Percentiles rank a stretch among this genome's conserved stretches.
Evolutionary conservation across 495 filamentous ascomycete genomes (phyloP).

Genomic region (Daldinia bambusicola): DNA sequence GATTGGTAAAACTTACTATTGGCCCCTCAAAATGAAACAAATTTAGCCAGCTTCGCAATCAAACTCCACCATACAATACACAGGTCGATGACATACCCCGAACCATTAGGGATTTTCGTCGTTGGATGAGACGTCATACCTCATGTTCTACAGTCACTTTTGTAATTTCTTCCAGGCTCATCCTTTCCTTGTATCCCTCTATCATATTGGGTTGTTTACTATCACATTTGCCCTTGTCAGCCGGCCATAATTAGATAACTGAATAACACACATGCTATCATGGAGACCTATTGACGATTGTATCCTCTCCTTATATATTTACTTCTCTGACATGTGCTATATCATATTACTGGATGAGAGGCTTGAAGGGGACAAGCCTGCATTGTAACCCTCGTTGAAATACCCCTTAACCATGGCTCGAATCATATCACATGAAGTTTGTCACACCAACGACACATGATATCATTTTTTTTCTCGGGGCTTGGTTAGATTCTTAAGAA

Average conservation of each 20-base stretch:
- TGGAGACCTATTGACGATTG: slow-evolving; percentile 13
- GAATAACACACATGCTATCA: slow-evolving; percentile 3
- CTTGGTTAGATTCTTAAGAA: slow-evolving; percentile 10
- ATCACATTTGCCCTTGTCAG: slow-evolving; percentile 14
- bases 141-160: slow-evolving; percentile 28
- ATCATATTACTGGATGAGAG: neutral
- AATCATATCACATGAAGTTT: slow-evolving; percentile 42
- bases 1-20: slow-evolving; percentile 7
- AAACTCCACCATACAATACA: slow-evolving; percentile 8
- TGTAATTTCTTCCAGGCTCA: slow-evolving; percentile 4
- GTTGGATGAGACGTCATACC: slow-evolving; percentile 40
- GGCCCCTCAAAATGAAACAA: slow-evolving; percentile 31
- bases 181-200: slow-evolving; percentile 18
- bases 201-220: slow-evolving; percentile 11
- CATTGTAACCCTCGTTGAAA: slow-evolving; percentile 16
- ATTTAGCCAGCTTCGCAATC: slow-evolving; percentile 17
- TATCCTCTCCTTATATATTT: neutral
- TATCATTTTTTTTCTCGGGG: slow-evolving; percentile 20
- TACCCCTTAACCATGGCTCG: slow-evolving; percentile 18
- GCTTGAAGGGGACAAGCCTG: slow-evolving; percentile 29
- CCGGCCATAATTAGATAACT: slow-evolving; percentile 6
- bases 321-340: slow-evolving; percentile 5
- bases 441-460: slow-evolving; percentile 42
- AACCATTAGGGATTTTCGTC: slow-evolving; percentile 16
- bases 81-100: slow-evolving; percentile 27